These are phyloP conservation scores for Penicillium fuscoglaucum DNA, from an alignment of 2,329 filamentous ascomycete genomes.

Conservation along the genomic window DNA sequence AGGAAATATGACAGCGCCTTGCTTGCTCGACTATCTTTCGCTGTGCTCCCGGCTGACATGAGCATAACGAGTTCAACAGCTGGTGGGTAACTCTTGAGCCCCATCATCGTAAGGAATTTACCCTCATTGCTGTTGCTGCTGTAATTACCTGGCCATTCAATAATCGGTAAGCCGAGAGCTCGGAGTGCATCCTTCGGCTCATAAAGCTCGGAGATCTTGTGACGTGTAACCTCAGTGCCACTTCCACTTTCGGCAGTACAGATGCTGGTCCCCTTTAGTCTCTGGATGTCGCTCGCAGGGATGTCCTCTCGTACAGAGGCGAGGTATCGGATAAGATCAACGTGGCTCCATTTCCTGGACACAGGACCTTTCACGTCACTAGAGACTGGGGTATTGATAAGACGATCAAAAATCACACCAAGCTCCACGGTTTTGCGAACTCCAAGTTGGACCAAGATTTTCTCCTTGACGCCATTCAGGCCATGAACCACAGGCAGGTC, in stretches of 20 bases:
- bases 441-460: conserved; percentile 77
- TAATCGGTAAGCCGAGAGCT: conserved; percentile 68
- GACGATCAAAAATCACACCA: conserved; percentile 84
- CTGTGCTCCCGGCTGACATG: conserved; percentile 65
- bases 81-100: conserved; percentile 69
- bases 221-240: conserved; percentile 60
- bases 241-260: conserved; percentile 70
- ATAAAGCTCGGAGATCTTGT: conserved; percentile 75
- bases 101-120: conserved; percentile 70
- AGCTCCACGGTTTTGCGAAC: conserved; percentile 95
- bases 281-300: conserved; percentile 74
- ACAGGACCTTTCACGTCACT: conserved; percentile 50
- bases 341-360: conserved; percentile 75
- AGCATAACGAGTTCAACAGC: conserved; percentile 74
- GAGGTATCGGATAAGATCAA: conserved; percentile 92
- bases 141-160: conserved; percentile 80
- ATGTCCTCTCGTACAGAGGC: conserved; percentile 89
- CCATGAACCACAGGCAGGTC: conserved; percentile 80
- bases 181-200: conserved; percentile 73
- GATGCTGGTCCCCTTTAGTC: conserved; percentile 74
- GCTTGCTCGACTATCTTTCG: conserved; percentile 59
- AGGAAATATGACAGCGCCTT: conserved; percentile 81
- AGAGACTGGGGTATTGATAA: conserved; percentile 62
- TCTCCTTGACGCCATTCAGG: conserved; percentile 82
- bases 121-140: conserved; percentile 68